These are phyloP conservation scores for Lactarius pseudohatsudake DNA, from an alignment of 768 basidiomycete genomes.

Conservation along the genomic window DNA sequence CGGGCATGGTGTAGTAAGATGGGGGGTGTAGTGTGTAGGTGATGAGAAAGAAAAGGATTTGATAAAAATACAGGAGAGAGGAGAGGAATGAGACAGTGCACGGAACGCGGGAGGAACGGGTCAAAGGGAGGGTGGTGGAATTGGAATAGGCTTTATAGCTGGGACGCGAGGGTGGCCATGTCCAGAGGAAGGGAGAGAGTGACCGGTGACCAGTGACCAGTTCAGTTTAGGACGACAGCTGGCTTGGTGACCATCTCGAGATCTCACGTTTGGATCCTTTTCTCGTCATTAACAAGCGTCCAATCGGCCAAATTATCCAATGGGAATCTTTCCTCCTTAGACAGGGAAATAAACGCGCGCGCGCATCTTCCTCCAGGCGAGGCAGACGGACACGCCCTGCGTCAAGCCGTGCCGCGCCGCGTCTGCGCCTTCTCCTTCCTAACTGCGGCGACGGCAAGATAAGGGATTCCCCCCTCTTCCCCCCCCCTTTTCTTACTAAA, in stretches of 20 bases:
- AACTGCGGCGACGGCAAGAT: conserved; percentile 18
- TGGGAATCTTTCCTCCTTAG: conserved; percentile 8
- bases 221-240: conserved; percentile 18
- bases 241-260: conserved; percentile 25
- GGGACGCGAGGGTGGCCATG: conserved; percentile 29
- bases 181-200: conserved; percentile 19
- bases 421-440: conserved; percentile 17
- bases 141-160: conserved; percentile 35
- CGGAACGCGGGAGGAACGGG: conserved; percentile 24
- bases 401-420: not conserved
- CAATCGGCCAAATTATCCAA: conserved; percentile 27
- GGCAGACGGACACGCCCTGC: not conserved
- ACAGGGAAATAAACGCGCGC: conserved; percentile 1
- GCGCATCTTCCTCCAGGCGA: not conserved
- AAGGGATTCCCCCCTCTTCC: conserved; percentile 9
- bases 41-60: conserved; percentile 18
- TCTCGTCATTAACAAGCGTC: conserved; percentile 22
- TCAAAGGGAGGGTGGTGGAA: conserved; percentile 30
- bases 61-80: conserved; percentile 17
- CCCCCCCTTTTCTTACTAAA: not conserved
- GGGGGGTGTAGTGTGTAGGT: conserved; percentile 27
- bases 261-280: conserved; percentile 15
- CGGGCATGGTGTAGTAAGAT: conserved; percentile 37
- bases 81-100: conserved; percentile 23
- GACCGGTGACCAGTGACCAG: conserved; percentile 25